phyloP scores from a whole-genome alignment of 2,329 filamentous ascomycete genomes.

The Cylindrodendrum hubeiense region DNA sequence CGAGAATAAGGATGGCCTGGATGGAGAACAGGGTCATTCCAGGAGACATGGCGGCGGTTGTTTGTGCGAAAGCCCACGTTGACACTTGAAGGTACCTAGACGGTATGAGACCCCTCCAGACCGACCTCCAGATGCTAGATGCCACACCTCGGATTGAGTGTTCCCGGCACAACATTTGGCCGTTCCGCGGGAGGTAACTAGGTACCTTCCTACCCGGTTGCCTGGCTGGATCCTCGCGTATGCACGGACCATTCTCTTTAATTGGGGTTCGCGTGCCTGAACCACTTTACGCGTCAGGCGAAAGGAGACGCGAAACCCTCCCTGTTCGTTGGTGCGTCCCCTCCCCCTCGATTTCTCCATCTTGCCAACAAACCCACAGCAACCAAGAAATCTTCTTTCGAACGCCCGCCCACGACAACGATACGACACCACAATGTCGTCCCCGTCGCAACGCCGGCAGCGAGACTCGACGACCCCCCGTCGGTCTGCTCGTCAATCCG shows the following conservation, averaged over 20 bases:
- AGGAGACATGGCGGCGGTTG: conserved; percentile 70
- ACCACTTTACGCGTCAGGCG: conserved; percentile 57
- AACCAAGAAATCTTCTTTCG: conserved; percentile 23
- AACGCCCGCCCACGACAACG: conserved; percentile 23
- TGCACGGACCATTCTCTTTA: conserved; percentile 41
- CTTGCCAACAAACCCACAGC: conserved; percentile 40
- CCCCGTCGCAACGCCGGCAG: conserved; percentile 59
- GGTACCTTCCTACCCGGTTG: conserved; percentile 1
- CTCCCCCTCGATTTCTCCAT: conserved; percentile 43
- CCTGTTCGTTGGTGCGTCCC: conserved; percentile 38
- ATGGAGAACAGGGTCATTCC: conserved; percentile 82
- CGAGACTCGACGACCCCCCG: conserved; percentile 63
- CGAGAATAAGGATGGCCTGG: conserved; percentile 82
- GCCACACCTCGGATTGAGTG: conserved; percentile 39
- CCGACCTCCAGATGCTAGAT: conserved; percentile 48
- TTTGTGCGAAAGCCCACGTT: conserved; percentile 28
- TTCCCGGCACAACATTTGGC: conserved; percentile 48
- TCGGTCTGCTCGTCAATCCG: conserved; percentile 55
- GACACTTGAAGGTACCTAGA: conserved; percentile 32
- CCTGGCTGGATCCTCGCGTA: conserved; percentile 32
- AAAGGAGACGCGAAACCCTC: conserved; percentile 41
- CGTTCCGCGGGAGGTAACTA: conserved; percentile 35
- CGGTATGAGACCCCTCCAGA: conserved; percentile 47
- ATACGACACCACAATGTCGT: conserved; percentile 53
- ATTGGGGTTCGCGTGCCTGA: conserved; percentile 31